Evolutionary conservation across 2,329 filamentous ascomycete genomes (phyloP).

Genomic region (Alternaria sp.): DNA sequence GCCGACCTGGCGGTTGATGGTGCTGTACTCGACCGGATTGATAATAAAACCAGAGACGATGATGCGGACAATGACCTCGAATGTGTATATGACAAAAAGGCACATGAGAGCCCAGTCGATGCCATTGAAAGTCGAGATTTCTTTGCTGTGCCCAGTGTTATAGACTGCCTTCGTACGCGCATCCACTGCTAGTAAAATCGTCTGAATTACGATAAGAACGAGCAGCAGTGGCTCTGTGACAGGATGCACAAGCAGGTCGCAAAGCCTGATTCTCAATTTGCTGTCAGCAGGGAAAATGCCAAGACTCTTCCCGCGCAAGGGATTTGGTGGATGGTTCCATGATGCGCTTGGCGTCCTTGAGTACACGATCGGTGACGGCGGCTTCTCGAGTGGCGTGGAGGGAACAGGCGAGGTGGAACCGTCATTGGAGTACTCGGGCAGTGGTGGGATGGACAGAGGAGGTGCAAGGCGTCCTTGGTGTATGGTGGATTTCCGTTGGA

Average conservation of each 20-base stretch:
- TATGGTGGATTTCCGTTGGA: constrained; percentile 67
- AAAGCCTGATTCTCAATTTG: constrained; percentile 73
- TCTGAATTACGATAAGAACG: constrained; percentile 84
- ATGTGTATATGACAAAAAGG: constrained; percentile 87
- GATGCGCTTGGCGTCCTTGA: constrained; percentile 47
- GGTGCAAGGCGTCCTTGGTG: constrained; percentile 60
- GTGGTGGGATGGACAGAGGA: constrained; percentile 57
- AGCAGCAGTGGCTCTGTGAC: constrained; percentile 87
- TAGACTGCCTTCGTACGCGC: constrained; percentile 73
- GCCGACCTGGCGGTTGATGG: constrained; percentile 79
- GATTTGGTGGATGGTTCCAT: constrained; percentile 65
- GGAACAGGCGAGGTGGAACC: constrained; percentile 40
- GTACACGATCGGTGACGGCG: constrained; percentile 38
- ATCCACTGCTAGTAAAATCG: constrained; percentile 85
- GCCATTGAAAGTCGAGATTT: constrained; percentile 68
- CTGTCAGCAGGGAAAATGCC: constrained; percentile 85
- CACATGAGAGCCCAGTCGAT: constrained; percentile 83
- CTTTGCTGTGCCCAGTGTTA: constrained; percentile 56
- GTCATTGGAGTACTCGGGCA: constrained; percentile 59
- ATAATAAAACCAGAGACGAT: constrained; percentile 93
- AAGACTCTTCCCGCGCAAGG: constrained; percentile 82
- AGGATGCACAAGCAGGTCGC: constrained; percentile 84
- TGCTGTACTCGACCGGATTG: constrained; percentile 91
- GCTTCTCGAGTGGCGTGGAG: constrained; percentile 47
- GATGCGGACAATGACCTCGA: constrained; percentile 81